Base-by-base conservation (phyloP, 108 stramenopile genomes). In the Chaetoceros tenuissimus region DNA sequence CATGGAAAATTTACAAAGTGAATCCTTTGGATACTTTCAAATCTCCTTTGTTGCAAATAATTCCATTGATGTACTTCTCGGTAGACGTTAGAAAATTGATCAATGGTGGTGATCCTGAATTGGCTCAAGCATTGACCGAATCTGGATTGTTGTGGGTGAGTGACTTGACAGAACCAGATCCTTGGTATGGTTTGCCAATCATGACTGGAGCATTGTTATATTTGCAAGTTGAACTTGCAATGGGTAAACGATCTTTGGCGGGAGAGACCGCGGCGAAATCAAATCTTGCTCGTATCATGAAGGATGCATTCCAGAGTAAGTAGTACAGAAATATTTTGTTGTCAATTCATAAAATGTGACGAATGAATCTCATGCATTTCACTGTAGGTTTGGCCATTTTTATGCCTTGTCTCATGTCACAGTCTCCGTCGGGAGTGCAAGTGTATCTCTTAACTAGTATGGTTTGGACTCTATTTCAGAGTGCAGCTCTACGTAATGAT, bases 91-190 rank as follows among this genome's bases (percentile, higher is more conserved):
- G 87, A 17, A 79, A 82, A 54, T 80, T 92, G 45, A 85, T 92
- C 53, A 80, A 88, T 57, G 90, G 90, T 16, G 52, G 60, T 24
- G 82, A 92, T 67, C 90, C 87, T 0, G 63, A 52, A 18, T 60
- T 92, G 68, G 90, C 90, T 1, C 84, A 92, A 47, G 63, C 81
- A 59, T 62, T 92, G 40, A 85, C 85, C 19, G 83, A 82, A 26
- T 52, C 65, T 0, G 30, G 65, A 46, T 77, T 88, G 28, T 58
- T 70, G n/a, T 87, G 84, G 82, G 66, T 92, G 8, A 60, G 79
- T 0, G 90, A 92, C 55, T 62, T 92, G 57, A 92, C 86, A 13
- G 90, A 92, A 61, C 87, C 90, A 10, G 90, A 92, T 77, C 86
- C 90, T 23, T 88, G 78, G 78, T 88, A 80, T 59, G 87, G 75